Base-by-base conservation (phyloP, 2,329 filamentous ascomycete genomes). In the Colletotrichum nymphaeae region DNA sequence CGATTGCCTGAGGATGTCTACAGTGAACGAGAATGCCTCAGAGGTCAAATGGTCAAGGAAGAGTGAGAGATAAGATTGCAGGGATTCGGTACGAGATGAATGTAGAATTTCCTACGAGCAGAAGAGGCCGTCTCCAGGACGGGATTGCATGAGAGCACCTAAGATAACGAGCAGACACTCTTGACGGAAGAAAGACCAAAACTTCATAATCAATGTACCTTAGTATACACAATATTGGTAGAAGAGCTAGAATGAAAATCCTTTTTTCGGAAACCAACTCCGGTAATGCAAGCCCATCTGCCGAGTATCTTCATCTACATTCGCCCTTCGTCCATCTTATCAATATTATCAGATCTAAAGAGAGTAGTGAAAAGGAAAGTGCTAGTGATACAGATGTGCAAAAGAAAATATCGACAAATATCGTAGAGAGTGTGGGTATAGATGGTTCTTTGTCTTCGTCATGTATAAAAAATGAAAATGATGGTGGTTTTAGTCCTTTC, bases 11-110 rank as follows among this genome's bases (percentile, higher is more conserved):
- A 64, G 11, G 75, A 78, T 26, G 65, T 75, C 11, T 79, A 78
- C 63, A 58, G 63, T 12, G 81, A 84, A 66, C 80, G 80, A 58
- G 81, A 83, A 30, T 82, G 81, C 72, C 79, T 83, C 64, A 80
- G 82, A 77, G 81, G 82, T 22, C 84, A 83, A 76, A 79, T 79
- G 2, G 77, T 84, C 32, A 76, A 77, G 35, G 82, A 85, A 69
- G 82, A 83, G 67, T 78, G 72, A 60, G 62, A 56, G 35, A n/a
- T 19, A 53, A 52, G 26, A 7, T 32, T 60, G 16, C 26, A 73
- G n/a, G 28, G 66, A n/a, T 24, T 22, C 49, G 57, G 14, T 65
- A 52, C 52, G 53, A 57, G 58, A 75, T 26, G 69, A 76, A 35
- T 35, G 32, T 35, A 12, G 22, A 57, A 69, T 11, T 12, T 57